Base-by-base conservation (phyloP, 768 basidiomycete genomes). In the Paxillus ammoniavirescens region DNA sequence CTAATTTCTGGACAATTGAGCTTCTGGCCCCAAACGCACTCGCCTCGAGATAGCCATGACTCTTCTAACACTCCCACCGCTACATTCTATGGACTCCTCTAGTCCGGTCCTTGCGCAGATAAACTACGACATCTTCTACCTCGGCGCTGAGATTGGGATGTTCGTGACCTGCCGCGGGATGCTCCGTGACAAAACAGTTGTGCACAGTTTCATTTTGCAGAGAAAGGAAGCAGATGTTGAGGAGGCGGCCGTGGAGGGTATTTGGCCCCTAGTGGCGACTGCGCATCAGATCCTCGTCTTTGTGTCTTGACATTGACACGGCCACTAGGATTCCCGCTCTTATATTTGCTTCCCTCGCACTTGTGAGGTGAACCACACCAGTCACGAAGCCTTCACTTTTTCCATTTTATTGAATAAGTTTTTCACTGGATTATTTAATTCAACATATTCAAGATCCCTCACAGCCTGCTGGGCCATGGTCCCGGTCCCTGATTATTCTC, bases 241-340 rank as follows among this genome's bases (percentile, higher is more conserved):
- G 47, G 71, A 69, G 47, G 67, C 60, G 37, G 51, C 12, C n/a
- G 56, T 47, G 12, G 63, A 61, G 52, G 69, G 56, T 17, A 58
- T 69, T 26, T 72, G 71, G 69, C 63, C 67, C 13, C 49, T 70
- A 1, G 65, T 60, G 21, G 67, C 67, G 44, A 48, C 48, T 17
- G 69, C 58, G 15, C 69, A 70, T 49, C 67, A 70, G 57, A 68
- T 70, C 47, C 62, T 68, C 31, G 59, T 71, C 47, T 70, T 72
- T 46, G 53, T 56, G 42, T 37, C 40, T 33, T 55, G 43, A 46
- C 21, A 10, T 14, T 26, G 37, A 18, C 54, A 48, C 55, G 42
- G 42, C n/a, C 33, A 37, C 44, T 12, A 18, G 43, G 17, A 52
- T 42, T 30, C 13, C 17, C 37, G 26, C 8, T 44, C n/a, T 28